Evolutionary conservation across 108 stramenopile species (phyloP).

Genomic region (Cyclotella kingstonii): DNA sequence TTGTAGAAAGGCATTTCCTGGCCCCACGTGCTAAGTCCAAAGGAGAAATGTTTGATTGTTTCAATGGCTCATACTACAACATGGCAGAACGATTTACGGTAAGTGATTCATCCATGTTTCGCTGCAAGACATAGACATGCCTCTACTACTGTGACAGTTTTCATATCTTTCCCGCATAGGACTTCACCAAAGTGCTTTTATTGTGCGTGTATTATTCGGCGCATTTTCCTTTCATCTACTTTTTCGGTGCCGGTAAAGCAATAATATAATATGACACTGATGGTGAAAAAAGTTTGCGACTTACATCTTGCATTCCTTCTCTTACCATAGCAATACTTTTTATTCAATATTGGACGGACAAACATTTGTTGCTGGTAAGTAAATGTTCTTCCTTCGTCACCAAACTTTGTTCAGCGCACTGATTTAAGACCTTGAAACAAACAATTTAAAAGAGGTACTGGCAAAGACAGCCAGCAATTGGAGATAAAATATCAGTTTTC

Average conservation of each 20-base stretch:
- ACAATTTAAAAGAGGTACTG: background rate
- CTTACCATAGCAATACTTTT: too few relatives aligned
- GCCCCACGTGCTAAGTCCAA: constrained; percentile 54
- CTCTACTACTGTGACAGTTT: background rate
- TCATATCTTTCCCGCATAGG: constrained; percentile 10
- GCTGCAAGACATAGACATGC: background rate
- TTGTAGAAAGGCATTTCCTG: constrained; percentile 51
- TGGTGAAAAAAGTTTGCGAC: too few relatives aligned
- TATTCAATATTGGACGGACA: constrained; percentile 49
- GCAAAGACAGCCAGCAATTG: background rate
- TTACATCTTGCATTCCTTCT: too few relatives aligned
- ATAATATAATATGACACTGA: too few relatives aligned
- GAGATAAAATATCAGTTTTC: background rate
- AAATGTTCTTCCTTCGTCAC: background rate
- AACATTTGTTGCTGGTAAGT: constrained; percentile 9
- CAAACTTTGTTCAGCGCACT: background rate
- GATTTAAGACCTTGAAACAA: background rate
- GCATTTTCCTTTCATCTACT: constrained; percentile 47
- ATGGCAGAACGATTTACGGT: constrained; percentile 65
- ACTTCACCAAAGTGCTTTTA: constrained; percentile 65
- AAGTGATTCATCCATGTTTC: background rate
- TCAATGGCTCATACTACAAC: constrained; percentile 56
- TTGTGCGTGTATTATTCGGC: constrained; percentile 67
- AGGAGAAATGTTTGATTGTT: constrained; percentile 54
- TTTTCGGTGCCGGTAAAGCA: constrained; percentile 54